Conservation (phyloP, 257 asterid species). For the Ilex asprella region DNA sequence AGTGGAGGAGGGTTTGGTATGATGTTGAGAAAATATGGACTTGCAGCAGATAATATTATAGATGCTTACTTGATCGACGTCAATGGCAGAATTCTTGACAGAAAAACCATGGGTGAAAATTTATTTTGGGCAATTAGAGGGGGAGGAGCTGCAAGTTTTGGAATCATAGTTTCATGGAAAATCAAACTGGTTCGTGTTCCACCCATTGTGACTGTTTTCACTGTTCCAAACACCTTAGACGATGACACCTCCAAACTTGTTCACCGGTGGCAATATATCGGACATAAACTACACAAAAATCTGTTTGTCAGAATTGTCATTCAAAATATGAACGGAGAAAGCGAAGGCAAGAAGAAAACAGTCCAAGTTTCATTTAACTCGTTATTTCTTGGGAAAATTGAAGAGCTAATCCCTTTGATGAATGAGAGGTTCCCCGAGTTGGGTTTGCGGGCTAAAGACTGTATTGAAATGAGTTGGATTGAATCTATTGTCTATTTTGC, state of each 20-base stretch:
- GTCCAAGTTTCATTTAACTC: slow-evolving; percentile 24
- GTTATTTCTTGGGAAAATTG: slow-evolving; percentile 30
- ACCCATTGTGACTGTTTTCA: slow-evolving; percentile 33
- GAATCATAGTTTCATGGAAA: slow-evolving; percentile 46
- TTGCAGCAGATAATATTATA: slow-evolving; percentile 38
- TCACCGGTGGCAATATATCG: slow-evolving; percentile 37
- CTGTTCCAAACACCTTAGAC: slow-evolving; percentile 17
- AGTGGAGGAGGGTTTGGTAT: slow-evolving; percentile 58
- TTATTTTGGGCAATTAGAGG: slow-evolving; percentile 63
- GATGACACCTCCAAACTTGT: slow-evolving; percentile 23
- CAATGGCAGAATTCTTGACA: slow-evolving; percentile 29
- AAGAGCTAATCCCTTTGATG: slow-evolving; percentile 15
- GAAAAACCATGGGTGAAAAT: slow-evolving; percentile 54
- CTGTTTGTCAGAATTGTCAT: slow-evolving; percentile 42
- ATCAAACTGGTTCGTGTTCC: slow-evolving; percentile 40
- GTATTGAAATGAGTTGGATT: slow-evolving; percentile 55
- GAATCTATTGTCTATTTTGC: slow-evolving; percentile 27
- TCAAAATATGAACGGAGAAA: slow-evolving; percentile 6
- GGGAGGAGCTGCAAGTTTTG: slow-evolving; percentile 66
- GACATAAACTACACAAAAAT: slow-evolving; percentile 25
- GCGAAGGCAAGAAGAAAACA: neutral
- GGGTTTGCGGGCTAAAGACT: slow-evolving; percentile 25
- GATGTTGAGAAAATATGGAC: slow-evolving; percentile 40
- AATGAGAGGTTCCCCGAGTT: slow-evolving; percentile 30
- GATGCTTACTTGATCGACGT: slow-evolving; percentile 42